Conservation (phyloP, 106 monocot species). For the Alisma plantagoaquatica region DNA sequence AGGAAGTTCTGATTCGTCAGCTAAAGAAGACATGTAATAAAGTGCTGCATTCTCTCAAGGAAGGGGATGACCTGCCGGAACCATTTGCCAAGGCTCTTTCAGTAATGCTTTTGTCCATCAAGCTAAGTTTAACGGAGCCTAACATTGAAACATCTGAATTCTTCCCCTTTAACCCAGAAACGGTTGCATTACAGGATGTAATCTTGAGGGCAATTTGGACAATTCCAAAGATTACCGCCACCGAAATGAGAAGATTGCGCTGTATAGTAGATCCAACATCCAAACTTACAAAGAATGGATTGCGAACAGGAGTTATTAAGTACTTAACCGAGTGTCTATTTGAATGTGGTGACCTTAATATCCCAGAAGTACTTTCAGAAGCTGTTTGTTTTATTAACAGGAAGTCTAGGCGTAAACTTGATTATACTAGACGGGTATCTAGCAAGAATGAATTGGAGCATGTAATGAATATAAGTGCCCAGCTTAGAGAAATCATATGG, state of each 20-base stretch:
- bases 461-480: constrained; percentile 47
- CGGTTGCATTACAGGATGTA: constrained; percentile 32
- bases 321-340: constrained; percentile 70
- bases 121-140: constrained; percentile 15
- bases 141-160: constrained; percentile 31
- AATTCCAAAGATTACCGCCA: constrained; percentile 25
- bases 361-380: constrained; percentile 25
- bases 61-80: constrained; percentile 35
- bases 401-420: constrained; percentile 8
- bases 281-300: constrained; percentile 13
- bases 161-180: constrained; percentile 41
- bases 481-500: constrained; percentile 35
- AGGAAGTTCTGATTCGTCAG: constrained; percentile 10
- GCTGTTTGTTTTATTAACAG: constrained; percentile 37
- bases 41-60: constrained; percentile 17
- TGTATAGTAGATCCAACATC: constrained; percentile 30
- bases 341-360: constrained; percentile 38
- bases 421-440: constrained; percentile 16
- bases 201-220: constrained; percentile 69
- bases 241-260: constrained; percentile 35
- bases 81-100: constrained; percentile 67
- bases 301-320: constrained; percentile 27
- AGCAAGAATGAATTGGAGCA: constrained; percentile 47
- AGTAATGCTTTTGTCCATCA: constrained; percentile 36
- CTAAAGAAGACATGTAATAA: constrained; percentile 24